Base-by-base conservation (phyloP, 139 green algal genomes). In the Yamagishiella unicocca region DNA sequence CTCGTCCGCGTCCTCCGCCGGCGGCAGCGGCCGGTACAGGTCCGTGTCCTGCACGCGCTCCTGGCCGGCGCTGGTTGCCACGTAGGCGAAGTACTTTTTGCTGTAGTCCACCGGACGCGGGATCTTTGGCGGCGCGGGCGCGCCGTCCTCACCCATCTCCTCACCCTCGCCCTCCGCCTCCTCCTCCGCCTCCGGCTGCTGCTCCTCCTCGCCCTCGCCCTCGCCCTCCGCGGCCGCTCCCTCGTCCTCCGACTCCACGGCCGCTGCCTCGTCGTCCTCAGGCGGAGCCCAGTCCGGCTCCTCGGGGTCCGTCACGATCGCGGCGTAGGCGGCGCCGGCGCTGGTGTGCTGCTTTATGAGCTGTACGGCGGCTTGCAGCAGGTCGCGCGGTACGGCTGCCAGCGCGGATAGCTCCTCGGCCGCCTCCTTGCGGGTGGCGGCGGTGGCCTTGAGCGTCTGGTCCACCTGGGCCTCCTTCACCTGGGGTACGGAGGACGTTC, bases 241-340 rank as follows among this genome's bases (percentile, higher is more conserved):
- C 53, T 92, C 93, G 86, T 95, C 92, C 21, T 94, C 92, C 43
- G 92, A 90, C 68, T 93, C 92, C 35, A 70, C 37, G 1, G 87
- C 91, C 35, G 87, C 88, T 25, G 89, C 87, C 35, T 95, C 92
- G n/a, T 90, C 78, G 40, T 94, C 92, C n/a, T 93, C 90, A n/a
- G 89, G 89, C 8, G 72, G 35, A 5, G 40, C 54, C 87, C 89
- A 95, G 70, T 92, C 91, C 8, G 89, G 83, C 79, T 93, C 86
- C 80, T 95, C 92, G 0, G 90, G 85, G 25, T 93, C 91, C 4
- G 90, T 90, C 2, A 95, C 90, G 42, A 82, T 79, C 8, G 92
- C 92, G 4, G 92, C 86, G 64, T 95, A 95, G 4, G 87, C 91
- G 9, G 68, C 75, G 33, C 81, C 88, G 9, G 90, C 92, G 58